Percentiles rank a stretch among this genome's conserved stretches.
phyloP scores from a whole-genome alignment of 768 basidiomycete species.

The Boletellus emodensis region DNA sequence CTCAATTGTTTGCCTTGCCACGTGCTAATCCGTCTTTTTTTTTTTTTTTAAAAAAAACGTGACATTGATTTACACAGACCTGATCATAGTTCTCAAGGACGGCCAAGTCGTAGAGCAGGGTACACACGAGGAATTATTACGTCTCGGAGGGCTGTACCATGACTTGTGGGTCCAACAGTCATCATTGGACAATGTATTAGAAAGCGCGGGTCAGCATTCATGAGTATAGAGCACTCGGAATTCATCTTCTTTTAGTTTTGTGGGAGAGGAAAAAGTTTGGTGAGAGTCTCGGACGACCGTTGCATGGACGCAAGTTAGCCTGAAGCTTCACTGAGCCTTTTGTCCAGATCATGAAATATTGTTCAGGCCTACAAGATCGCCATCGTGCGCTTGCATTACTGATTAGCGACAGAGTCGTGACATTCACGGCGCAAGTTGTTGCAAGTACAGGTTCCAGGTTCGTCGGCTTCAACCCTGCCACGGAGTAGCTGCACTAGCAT shows the following conservation, averaged over 20 bases:
- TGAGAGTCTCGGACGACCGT: not conserved
- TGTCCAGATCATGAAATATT: too few species aligned
- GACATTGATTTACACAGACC: conserved; percentile 44
- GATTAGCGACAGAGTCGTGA: too few species aligned
- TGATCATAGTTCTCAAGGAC: conserved; percentile 92
- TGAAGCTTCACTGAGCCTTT: too few species aligned
- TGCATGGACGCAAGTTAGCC: not conserved
- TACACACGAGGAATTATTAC: conserved; percentile 84
- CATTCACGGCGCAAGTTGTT: too few species aligned
- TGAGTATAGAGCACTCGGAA: not conserved
- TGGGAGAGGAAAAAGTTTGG: not conserved
- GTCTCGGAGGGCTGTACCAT: conserved; percentile 63
- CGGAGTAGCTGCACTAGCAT: too few species aligned
- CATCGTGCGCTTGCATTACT: too few species aligned
- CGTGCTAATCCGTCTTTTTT: not conserved
- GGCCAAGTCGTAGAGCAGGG: conserved; percentile 91
- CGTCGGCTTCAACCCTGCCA: too few species aligned
- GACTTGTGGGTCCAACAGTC: conserved; percentile 83
- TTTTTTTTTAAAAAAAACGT: too few species aligned
- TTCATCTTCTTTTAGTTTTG: not conserved
- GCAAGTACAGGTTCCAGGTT: too few species aligned
- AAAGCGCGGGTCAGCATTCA: conserved; percentile 8
- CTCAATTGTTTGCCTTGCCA: not conserved
- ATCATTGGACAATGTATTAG: conserved; percentile 31
- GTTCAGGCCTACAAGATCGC: not conserved